Evolutionary conservation across 164 flowering plant genomes (phyloP), one percentile per base, ranked within the genome.

Genomic region (Euptelea pleiosperma): DNA sequence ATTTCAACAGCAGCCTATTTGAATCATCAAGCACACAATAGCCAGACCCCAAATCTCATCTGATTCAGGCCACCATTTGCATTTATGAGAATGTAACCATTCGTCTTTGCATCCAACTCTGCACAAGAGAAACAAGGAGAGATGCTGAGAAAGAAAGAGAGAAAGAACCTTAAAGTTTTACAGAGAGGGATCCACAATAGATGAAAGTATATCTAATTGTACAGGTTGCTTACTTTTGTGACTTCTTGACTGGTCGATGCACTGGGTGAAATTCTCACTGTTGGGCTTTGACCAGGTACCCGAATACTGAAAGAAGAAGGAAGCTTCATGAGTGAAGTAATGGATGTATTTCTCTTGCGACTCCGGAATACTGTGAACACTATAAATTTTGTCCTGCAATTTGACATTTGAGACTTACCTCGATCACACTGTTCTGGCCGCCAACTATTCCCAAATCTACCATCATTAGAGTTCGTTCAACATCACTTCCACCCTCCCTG

Each of bases 1-100:
- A 60, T 15, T 12, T 46, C 35, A 57, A 36, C 24, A 48, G 18
- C 44, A 56, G 33, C 8, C 12, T 6, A 42, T 33, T 42, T 15
- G 56, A 70, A 61, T 36, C 24, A 68, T 29, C 18, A 65, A 69
- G 65, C 6, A 58, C 33, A 73, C 56, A 67, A 73, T 50, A 70
- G 62, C 58, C 97, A 76, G 78, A 93, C 99, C 98, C 99, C 99
- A 80, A 94, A 94, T 91, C 99, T 85, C 99, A 94, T 94, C 79
- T 94, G 99, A 70, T 94, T 94, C 73, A 94, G 73, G 67, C 99
- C 99, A 47, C 99, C 99, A 65, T 94, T 94, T 51, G 99, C 99
- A 82, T 91, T 94, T 51, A 84, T 75, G 61, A 94, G 81, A 70
- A 94, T 75, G 73, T 77, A 94, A 1, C 96, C 96, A 70, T 84